phyloP scores from a whole-genome alignment of 2,329 filamentous ascomycete species.

The Trichoderma sp. region DNA sequence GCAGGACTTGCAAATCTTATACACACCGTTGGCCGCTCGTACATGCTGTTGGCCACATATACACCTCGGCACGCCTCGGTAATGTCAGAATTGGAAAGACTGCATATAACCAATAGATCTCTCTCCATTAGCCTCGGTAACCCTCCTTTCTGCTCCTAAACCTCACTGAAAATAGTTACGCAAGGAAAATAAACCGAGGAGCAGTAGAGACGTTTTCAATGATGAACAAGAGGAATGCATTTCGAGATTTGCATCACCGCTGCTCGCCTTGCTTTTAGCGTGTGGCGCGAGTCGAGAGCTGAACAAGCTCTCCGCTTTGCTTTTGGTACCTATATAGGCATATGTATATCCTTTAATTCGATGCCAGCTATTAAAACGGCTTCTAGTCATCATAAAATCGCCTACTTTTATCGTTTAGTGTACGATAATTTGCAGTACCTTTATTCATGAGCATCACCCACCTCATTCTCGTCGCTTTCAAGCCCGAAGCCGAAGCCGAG shows the following conservation, averaged over 20 bases:
- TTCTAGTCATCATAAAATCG: not conserved
- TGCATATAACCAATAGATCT: not conserved
- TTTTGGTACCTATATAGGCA: not conserved
- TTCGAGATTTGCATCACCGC: not conserved
- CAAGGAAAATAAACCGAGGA: not conserved
- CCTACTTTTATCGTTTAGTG: not conserved
- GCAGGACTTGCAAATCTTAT: not conserved
- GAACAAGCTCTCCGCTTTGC: not conserved
- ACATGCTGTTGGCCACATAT: not conserved
- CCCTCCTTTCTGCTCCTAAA: not conserved
- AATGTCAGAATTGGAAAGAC: not conserved
- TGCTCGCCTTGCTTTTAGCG: not conserved
- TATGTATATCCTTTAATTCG: too few species aligned
- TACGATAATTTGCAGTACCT: not conserved
- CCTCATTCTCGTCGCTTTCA: not conserved
- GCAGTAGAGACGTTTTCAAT: not conserved
- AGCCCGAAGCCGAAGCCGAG: conserved; percentile 41
- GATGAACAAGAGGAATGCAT: not conserved
- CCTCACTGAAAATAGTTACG: not conserved
- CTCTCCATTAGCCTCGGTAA: not conserved
- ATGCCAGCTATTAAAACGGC: not conserved
- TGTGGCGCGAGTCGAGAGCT: not conserved
- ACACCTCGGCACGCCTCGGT: not conserved
- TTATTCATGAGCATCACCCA: not conserved
- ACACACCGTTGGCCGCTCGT: not conserved